Percentiles rank a stretch among this genome's conserved stretches.
phyloP scores from a whole-genome alignment of 1,284 basidiomycete genomes.

The Marasmius fiardii region DNA sequence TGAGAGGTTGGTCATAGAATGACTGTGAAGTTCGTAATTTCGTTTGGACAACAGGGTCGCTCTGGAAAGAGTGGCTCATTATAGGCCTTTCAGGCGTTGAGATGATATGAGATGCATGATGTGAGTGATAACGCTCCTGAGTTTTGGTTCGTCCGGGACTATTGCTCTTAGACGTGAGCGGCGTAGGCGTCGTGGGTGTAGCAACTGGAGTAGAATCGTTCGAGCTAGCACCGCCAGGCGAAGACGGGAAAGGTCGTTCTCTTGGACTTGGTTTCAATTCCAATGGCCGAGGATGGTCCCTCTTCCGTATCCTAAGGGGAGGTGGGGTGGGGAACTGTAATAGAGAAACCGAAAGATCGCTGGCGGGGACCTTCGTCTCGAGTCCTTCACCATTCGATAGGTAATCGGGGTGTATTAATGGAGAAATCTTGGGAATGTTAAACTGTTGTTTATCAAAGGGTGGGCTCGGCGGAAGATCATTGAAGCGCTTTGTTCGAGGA shows the following conservation, averaged over 20 bases:
- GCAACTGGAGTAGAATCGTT: slow-evolving; percentile 37
- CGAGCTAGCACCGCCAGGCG: slow-evolving; percentile 31
- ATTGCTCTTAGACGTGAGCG: slow-evolving; percentile 8
- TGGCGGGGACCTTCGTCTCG: background rate
- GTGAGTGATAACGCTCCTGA: background rate
- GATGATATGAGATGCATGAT: background rate
- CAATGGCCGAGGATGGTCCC: slow-evolving; percentile 32
- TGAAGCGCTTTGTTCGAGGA: background rate
- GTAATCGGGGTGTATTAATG: background rate
- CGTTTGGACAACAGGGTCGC: slow-evolving; percentile 4
- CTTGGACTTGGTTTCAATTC: slow-evolving; percentile 22
- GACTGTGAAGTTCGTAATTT: slow-evolving; percentile 27
- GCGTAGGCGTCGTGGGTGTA: slow-evolving; percentile 34
- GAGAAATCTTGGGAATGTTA: background rate
- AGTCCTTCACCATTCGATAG: background rate
- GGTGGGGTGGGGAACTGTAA: slow-evolving; percentile 39
- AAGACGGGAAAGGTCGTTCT: slow-evolving; percentile 26
- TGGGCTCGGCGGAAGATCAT: background rate
- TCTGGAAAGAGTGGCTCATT: background rate
- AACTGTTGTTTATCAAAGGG: background rate
- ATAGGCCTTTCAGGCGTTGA: background rate
- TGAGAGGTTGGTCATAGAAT: slow-evolving; percentile 21
- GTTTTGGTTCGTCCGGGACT: slow-evolving; percentile 9
- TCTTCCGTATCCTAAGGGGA: slow-evolving; percentile 35
- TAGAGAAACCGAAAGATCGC: slow-evolving; percentile 23